Evolutionary conservation across 1,284 basidiomycete species (phyloP), one percentile per base, ranked within the genome.

Genomic region (Chalciporus piperatoides): DNA sequence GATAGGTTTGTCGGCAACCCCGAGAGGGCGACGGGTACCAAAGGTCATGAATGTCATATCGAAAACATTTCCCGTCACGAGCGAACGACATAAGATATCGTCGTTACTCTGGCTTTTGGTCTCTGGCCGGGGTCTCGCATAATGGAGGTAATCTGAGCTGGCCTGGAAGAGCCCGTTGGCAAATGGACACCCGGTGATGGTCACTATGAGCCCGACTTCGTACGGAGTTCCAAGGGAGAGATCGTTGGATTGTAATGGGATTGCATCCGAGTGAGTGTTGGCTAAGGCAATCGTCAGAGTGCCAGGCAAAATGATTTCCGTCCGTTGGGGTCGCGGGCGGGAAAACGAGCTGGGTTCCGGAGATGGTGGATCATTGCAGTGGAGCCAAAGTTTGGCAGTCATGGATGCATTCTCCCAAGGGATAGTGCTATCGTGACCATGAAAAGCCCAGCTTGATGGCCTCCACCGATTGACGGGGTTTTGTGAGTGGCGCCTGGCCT

Each of bases 21-120:
- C 52, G 9, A 41, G 44, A 8, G 42, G 10, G 38, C 35, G 21
- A 3, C 46, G 46, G 2, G 27, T 40, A 45, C 52, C 41, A 14
- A 2, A 37, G 19, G 60, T 23, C 37, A 63, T 21, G 37, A 63
- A 65, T 19, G 48, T 56, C 8, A 52, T 40, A 36, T 65, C 57
- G 17, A 59, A 54, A 2, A 51, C 43, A 41, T 46, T 57, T 39
- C 61, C 61, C 6, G 60, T 64, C 8, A 33, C 14, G 23, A 67
- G 59, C 25, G 53, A 65, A 44, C 12, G 46, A 39, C 23, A 44
- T 12, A 67, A 25, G 10, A 53, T 28, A 44, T n/a, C 35, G 15
- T 55, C 47, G 25, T 44, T 41, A 10, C 37, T 38, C 36, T 27
- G 56, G 37, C 23, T 54, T 15, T 40, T 46, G 1, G 65, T 23